Base-by-base conservation (phyloP, 495 filamentous ascomycete genomes). In the Penicillium chermesinum region DNA sequence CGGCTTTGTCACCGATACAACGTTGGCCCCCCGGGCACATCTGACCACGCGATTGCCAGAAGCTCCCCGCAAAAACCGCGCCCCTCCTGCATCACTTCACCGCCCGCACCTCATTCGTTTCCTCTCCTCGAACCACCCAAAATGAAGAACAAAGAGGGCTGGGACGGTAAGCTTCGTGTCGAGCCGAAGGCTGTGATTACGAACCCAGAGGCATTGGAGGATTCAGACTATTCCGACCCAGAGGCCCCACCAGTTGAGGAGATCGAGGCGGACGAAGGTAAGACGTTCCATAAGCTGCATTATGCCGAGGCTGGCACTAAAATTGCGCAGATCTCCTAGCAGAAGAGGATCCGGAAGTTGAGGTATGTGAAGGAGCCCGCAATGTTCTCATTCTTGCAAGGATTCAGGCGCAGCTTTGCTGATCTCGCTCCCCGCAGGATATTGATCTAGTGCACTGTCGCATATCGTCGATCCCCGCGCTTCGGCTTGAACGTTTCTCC, bases 401-500 rank as follows among this genome's bases (percentile, higher is more conserved):
- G n/a, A n/a, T n/a, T n/a, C n/a, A n/a, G n/a, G 25, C 25, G 10
- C 25, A 30, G 25, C 5, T 10, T 4, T 43, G 46, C 56, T 60
- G 39, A 59, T 48, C 52, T 10, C 33, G 17, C 33, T 36, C 21
- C 21, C 25, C 33, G 6, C 52, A 93, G 74, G 90, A 97, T 48
- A 91, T 99, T 57, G 89, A 94, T 59, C 81, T 91, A 55, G 82
- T 90, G 25, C 89, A 97, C 62, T 85, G 83, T 50, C 85, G 91
- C 48, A 81, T 99, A 65, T 66, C 75, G 34, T 90, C 88, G 9
- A 85, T 97, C 52, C 67, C 86, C 8, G 81, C 86, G 7, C 78
- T 99, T 22, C 77, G 70, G 17, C 77, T 98, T 25, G 86, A 90
- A 44, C 79, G 94, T 40, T 98, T 98, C 68, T 72, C 74, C 37